phyloP scores from a whole-genome alignment of 768 basidiomycete genomes.

The Termitomyces sp. region DNA sequence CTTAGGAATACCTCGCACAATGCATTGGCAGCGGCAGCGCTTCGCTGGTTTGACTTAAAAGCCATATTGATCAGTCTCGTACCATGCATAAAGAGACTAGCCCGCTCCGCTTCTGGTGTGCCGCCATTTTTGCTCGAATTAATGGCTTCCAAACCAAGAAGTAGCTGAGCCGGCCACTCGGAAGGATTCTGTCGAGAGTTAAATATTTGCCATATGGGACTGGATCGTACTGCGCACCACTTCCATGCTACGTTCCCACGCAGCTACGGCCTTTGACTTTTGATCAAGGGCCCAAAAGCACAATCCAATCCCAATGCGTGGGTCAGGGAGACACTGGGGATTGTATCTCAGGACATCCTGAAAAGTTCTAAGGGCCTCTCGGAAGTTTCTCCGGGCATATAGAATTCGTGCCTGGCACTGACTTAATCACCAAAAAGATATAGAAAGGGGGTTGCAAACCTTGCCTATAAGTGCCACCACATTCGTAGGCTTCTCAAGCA shows the following conservation, averaged over 20 bases:
- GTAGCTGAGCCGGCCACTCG: conserved; percentile 73
- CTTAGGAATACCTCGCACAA: conserved; percentile 74
- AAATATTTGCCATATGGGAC: neutral
- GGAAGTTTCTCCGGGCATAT: conserved; percentile 71
- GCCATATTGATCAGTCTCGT: conserved; percentile 70
- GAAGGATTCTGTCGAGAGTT: conserved; percentile 52
- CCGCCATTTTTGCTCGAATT: conserved; percentile 77
- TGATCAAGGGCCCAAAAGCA: conserved; percentile 91
- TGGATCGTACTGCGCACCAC: conserved; percentile 46
- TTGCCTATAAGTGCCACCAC: conserved; percentile 85
- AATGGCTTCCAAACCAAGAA: conserved; percentile 81
- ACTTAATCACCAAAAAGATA: neutral
- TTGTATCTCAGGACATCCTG: conserved; percentile 77
- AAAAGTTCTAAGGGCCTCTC: conserved; percentile 77
- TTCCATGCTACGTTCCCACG: conserved; percentile 88
- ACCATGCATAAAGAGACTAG: conserved; percentile 53
- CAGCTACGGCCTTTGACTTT: conserved; percentile 72
- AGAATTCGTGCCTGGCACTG: conserved; percentile 68
- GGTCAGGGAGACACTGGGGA: conserved; percentile 83
- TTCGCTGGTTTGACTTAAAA: conserved; percentile 75
- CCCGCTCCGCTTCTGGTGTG: conserved; percentile 57
- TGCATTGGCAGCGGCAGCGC: conserved; percentile 78
- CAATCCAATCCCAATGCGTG: conserved; percentile 91
- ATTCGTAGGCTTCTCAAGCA: conserved; percentile 77
- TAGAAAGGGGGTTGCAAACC: conserved; percentile 29